These are phyloP conservation scores for Halophytophthora batemanensis DNA, from an alignment of 352 stramenopile genomes.

Conservation along the genomic window DNA sequence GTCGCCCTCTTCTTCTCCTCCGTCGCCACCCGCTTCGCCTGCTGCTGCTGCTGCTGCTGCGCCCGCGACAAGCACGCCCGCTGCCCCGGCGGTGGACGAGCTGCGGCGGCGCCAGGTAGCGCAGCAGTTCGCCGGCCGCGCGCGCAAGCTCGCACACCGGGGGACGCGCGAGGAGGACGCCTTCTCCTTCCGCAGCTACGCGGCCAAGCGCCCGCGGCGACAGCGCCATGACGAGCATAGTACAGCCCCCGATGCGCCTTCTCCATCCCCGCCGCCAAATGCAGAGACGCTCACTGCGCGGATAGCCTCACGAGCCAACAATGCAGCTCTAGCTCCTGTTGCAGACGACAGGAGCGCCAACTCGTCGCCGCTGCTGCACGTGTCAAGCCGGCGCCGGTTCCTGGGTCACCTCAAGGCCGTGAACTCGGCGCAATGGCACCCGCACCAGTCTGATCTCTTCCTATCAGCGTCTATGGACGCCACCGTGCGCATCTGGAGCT, in stretches of 20 bases:
- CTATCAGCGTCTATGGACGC: constrained; percentile 63
- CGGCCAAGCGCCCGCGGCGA: constrained; percentile 15
- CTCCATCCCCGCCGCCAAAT: neutral
- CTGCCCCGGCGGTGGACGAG: neutral
- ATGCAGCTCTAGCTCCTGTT: neutral
- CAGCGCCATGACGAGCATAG: neutral
- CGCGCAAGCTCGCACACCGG: constrained; percentile 1
- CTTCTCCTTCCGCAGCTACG: constrained; percentile 36
- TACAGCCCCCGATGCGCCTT: neutral
- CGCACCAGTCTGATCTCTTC: constrained; percentile 27
- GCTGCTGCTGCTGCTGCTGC: neutral
- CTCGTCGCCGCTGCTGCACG: constrained; percentile 6
- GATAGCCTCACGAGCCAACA: constrained; percentile 3
- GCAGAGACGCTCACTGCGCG: neutral
- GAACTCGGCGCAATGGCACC: constrained; percentile 46
- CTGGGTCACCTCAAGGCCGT: constrained; percentile 31
- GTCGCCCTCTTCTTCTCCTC: constrained; percentile 10
- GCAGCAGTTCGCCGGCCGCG: constrained; percentile 1
- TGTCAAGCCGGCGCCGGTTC: constrained; percentile 12
- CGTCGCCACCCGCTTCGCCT: constrained; percentile 2
- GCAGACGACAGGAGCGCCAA: neutral
- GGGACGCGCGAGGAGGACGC: constrained; percentile 16
- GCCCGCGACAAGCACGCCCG: neutral
- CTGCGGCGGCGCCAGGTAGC: constrained; percentile 1
- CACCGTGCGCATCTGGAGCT: constrained; percentile 45